Evolutionary conservation across 805 yeast species (phyloP).

Genomic region (Tetrapisispora taiwanensis): DNA sequence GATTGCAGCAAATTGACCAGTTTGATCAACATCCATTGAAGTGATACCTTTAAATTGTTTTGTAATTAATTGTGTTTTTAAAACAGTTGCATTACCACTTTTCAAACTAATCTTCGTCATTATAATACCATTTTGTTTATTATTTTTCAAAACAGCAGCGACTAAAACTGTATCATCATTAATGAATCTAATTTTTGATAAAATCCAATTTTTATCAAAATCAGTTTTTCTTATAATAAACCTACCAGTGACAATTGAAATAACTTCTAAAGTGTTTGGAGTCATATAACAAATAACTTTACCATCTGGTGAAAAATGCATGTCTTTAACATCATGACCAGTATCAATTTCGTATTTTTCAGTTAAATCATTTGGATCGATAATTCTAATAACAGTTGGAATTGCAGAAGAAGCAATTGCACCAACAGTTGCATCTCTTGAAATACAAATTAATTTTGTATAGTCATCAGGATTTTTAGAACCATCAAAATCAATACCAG

Average conservation of each 20-base stretch:
- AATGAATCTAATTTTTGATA: conserved; percentile 31
- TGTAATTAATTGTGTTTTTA: conserved; percentile 18
- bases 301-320: conserved; percentile 59
- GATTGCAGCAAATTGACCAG: conserved; percentile 32
- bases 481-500: conserved; percentile 47
- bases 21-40: conserved; percentile 35
- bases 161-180: conserved; percentile 30
- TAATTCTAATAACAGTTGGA: conserved; percentile 54
- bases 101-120: conserved; percentile 22
- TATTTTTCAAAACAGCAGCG: conserved; percentile 32
- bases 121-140: conserved; percentile 33
- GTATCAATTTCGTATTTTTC: conserved; percentile 47
- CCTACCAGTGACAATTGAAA: conserved; percentile 34
- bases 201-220: conserved; percentile 23
- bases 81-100: conserved; percentile 16
- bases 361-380: conserved; percentile 47
- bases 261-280: conserved; percentile 36
- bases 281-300: conserved; percentile 57
- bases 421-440: conserved; percentile 52
- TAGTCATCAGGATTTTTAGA: conserved; percentile 43
- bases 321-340: conserved; percentile 48
- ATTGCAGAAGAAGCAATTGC: conserved; percentile 58
- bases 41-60: conserved; percentile 44
- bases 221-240: conserved; percentile 30
- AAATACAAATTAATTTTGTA: conserved; percentile 45